These are phyloP conservation scores for Scedosporium dehoogii DNA, from an alignment of 2,329 filamentous ascomycete genomes.

Conservation along the genomic window DNA sequence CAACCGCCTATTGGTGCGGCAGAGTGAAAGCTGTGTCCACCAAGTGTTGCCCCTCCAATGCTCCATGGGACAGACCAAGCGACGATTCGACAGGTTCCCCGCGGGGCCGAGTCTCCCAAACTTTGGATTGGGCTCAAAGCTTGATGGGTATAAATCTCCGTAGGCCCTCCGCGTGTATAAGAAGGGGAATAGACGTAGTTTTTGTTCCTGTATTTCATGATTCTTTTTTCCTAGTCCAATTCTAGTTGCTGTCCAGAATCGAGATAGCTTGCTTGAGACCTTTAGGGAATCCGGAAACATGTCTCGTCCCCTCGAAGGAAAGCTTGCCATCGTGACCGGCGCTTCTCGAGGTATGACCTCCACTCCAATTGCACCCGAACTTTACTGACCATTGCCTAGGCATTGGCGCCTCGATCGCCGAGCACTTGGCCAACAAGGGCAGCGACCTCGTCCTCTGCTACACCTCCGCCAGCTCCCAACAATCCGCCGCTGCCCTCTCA, in stretches of 20 bases:
- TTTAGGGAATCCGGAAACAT: slow-evolving; percentile 15
- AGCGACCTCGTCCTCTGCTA: slow-evolving; percentile 61
- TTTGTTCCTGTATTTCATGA: no score
- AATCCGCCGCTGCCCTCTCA: slow-evolving; percentile 51
- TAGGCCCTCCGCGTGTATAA: no score
- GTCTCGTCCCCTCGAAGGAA: slow-evolving; percentile 52
- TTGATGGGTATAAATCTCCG: no score
- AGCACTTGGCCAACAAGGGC: slow-evolving; percentile 64
- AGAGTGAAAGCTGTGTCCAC: neutral
- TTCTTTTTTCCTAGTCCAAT: no score
- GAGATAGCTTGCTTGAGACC: neutral
- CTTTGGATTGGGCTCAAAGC: neutral
- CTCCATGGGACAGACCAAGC: neutral
- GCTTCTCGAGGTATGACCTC: slow-evolving; percentile 56
- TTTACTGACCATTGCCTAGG: slow-evolving; percentile 33
- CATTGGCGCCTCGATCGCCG: slow-evolving; percentile 55
- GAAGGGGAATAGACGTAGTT: no score
- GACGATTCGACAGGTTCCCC: neutral
- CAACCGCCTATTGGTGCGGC: slow-evolving; percentile 5
- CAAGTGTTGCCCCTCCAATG: neutral
- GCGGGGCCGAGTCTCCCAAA: slow-evolving; percentile 3
- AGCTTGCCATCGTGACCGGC: slow-evolving; percentile 70
- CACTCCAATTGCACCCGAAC: neutral
- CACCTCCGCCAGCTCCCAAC: slow-evolving; percentile 35
- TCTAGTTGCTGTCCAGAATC: neutral